These are phyloP conservation scores for Roridomyces roridus DNA, from an alignment of 768 basidiomycete genomes.

Conservation along the genomic window DNA sequence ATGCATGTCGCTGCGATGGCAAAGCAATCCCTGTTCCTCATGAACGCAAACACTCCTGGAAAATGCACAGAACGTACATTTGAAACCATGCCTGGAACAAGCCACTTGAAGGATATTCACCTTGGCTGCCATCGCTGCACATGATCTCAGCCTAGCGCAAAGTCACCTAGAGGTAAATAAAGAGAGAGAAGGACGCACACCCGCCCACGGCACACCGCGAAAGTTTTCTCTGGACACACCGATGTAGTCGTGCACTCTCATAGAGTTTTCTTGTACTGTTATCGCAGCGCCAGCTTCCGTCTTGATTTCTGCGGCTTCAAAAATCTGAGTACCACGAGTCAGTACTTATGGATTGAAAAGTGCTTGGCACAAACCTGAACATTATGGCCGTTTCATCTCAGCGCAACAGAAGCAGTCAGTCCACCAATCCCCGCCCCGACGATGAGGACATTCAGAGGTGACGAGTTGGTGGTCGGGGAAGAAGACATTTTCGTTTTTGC, in stretches of 20 bases:
- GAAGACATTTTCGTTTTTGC: too few relatives aligned
- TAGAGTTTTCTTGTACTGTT: conserved; percentile 5
- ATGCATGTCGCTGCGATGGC: conserved; percentile 10
- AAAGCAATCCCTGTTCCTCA: not conserved
- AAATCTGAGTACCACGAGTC: conserved; percentile 6
- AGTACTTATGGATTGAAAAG: not conserved
- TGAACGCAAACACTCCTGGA: not conserved
- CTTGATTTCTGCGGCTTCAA: conserved; percentile 17
- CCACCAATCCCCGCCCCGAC: conserved; percentile 22
- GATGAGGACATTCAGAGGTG: conserved; percentile 6
- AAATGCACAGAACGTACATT: not conserved
- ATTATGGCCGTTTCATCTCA: conserved; percentile 8
- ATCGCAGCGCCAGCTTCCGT: conserved; percentile 17
- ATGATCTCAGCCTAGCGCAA: too few relatives aligned
- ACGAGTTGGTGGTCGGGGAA: not conserved
- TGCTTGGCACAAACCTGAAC: conserved; percentile 6
- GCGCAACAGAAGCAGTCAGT: conserved; percentile 14
- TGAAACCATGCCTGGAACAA: not conserved
- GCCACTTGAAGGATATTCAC: not conserved
- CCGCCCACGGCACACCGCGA: conserved; percentile 1
- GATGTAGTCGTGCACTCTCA: conserved; percentile 14
- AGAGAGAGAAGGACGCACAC: not conserved
- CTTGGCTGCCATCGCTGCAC: not conserved
- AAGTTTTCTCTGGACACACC: conserved; percentile 6
- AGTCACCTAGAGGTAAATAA: not conserved